These are phyloP conservation scores for Dipteronia dyeriana DNA, from an alignment of 345 rosid genomes.

Conservation along the genomic window DNA sequence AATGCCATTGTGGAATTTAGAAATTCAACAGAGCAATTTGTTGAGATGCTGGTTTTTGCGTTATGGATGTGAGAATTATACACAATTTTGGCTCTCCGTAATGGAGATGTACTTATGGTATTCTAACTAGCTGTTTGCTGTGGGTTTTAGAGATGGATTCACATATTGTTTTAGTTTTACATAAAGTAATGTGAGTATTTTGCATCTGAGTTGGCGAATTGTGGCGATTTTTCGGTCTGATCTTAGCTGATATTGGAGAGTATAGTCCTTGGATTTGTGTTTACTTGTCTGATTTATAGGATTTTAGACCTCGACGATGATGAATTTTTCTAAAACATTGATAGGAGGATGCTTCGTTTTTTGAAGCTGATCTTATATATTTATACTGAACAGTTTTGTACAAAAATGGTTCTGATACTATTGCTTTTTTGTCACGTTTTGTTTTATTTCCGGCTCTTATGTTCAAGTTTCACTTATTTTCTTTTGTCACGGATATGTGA, in stretches of 20 bases:
- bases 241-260: neutral
- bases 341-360: neutral
- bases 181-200: neutral
- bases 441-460: neutral
- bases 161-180: neutral
- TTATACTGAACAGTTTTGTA: too few relatives aligned
- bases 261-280: neutral
- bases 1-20: neutral
- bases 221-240: too few relatives aligned
- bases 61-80: neutral
- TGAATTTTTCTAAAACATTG: neutral
- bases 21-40: neutral
- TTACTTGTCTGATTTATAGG: neutral
- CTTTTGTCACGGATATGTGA: slow-evolving; percentile 9
- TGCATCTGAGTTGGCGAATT: too few relatives aligned
- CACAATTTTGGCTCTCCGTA: neutral
- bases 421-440: neutral
- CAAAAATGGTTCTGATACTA: neutral
- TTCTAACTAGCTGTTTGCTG: neutral
- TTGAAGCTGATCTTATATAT: neutral
- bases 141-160: neutral
- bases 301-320: neutral
- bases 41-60: neutral
- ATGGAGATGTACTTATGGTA: neutral
- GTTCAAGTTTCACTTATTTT: neutral